Evolutionary conservation across 2,329 filamentous ascomycete genomes (phyloP), one percentile per base, ranked within the genome.

Genomic region (Dactylellina parvicollis): DNA sequence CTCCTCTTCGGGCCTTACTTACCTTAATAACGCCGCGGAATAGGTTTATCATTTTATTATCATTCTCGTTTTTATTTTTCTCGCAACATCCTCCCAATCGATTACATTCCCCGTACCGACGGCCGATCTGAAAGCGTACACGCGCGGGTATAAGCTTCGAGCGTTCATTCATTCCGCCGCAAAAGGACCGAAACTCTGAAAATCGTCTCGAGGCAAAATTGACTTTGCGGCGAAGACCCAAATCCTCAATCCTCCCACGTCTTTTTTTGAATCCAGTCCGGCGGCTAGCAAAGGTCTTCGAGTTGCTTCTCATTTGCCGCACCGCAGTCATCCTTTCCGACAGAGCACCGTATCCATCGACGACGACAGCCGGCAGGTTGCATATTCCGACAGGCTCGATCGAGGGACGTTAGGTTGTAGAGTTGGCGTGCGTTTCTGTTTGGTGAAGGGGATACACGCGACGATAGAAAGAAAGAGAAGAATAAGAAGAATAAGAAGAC

Each of bases 91-190:
- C 22, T 40, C 46, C 28, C 14, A 34, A 52, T 52, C 47, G 28
- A 52, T 20, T n/a, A n/a, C n/a, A n/a, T n/a, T n/a, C n/a, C 18
- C 7, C 26, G 4, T 18, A 10, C n/a, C 28, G 28, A 52, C 40
- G n/a, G 44, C 40, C 16, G 20, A 44, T 20, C 20, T 22, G 10
- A 16, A 28, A 32, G 22, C 34, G 18, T 42, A 66, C 52, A 50
- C 62, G 62, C 62, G 66, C 66, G 66, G 66, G 57, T 71, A 55
- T 54, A 62, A 64, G 36, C 66, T 71, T 64, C 56, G 38, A 54
- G 34, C 38, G 1, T 52, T 36, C n/a, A 26, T 26, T 22, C 40
- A 46, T 56, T 61, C 36, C 34, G 16, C 57, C 57, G 66, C 66
- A 62, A 64, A 50, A 62, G 49, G 40, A 28, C 50, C 59, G 52